A percentile compares a stretch with the other conserved stretches of the same genome.
phyloP scores from a whole-genome alignment of 768 basidiomycete species.

The Hebeloma cylindrosporum region DNA sequence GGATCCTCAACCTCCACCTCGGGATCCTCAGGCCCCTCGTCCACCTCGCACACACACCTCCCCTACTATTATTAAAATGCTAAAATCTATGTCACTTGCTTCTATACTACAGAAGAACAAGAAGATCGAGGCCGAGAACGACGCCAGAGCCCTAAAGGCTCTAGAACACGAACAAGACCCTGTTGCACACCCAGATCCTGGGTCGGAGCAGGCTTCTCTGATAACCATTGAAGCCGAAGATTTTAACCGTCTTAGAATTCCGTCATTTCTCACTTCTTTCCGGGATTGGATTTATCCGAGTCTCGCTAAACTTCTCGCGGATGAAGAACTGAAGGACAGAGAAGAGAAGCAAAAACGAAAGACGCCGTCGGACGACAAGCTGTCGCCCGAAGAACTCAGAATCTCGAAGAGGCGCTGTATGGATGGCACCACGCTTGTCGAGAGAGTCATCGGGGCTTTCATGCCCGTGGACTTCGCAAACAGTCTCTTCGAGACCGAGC shows the following conservation, averaged over 20 bases:
- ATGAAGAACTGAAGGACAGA: constrained; percentile 3
- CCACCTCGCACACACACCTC: constrained; percentile 1
- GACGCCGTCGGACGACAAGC: neutral
- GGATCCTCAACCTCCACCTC: no score
- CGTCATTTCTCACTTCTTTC: neutral
- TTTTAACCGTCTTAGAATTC: neutral
- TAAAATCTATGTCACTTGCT: constrained; percentile 3
- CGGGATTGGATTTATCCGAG: constrained; percentile 1
- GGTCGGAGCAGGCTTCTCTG: constrained; percentile 10
- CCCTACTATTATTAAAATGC: neutral
- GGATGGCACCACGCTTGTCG: neutral
- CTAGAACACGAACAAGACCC: constrained; percentile 3
- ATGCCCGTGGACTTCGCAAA: constrained; percentile 8
- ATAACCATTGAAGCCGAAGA: constrained; percentile 10
- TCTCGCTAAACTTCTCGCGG: neutral
- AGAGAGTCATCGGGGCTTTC: neutral
- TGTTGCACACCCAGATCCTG: neutral
- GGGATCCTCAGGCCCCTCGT: no score
- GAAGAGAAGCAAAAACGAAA: constrained; percentile 6
- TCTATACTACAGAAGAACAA: constrained; percentile 11
- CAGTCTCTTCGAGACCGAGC: constrained; percentile 16
- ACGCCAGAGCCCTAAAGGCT: constrained; percentile 1
- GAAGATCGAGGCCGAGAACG: constrained; percentile 13
- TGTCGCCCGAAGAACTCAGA: neutral
- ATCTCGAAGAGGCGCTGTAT: constrained; percentile 12